These are phyloP conservation scores for Podila epigama DNA, from an alignment of 192 early-diverging fungal genomes.

Conservation along the genomic window DNA sequence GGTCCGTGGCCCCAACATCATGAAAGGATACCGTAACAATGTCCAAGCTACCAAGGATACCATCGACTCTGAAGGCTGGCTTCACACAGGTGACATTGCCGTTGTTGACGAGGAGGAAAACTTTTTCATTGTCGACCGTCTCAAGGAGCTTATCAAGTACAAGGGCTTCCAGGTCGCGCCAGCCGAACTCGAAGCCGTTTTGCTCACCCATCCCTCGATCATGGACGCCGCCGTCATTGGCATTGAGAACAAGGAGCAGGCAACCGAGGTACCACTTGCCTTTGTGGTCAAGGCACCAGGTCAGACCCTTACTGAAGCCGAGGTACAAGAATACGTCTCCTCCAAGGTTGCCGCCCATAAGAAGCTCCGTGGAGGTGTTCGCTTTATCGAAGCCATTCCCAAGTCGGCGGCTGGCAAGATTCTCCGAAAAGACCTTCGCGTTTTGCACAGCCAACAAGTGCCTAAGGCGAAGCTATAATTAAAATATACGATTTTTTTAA, in stretches of 20 bases:
- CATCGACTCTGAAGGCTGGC: slow-evolving; percentile 78
- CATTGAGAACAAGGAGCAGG: slow-evolving; percentile 66
- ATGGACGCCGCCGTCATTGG: slow-evolving; percentile 76
- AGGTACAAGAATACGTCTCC: slow-evolving; percentile 63
- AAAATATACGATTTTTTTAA: no score
- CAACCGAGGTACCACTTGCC: slow-evolving; percentile 80
- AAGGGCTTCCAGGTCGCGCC: slow-evolving; percentile 86
- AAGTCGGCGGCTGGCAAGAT: slow-evolving; percentile 87
- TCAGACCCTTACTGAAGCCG: slow-evolving; percentile 46
- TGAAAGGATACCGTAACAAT: slow-evolving; percentile 90
- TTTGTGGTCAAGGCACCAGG: slow-evolving; percentile 71
- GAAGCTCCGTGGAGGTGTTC: slow-evolving; percentile 79
- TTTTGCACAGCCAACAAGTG: background rate
- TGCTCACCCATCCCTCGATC: slow-evolving; percentile 75
- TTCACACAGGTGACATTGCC: slow-evolving; percentile 88
- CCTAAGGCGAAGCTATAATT: slow-evolving; percentile 34
- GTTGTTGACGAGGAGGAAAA: slow-evolving; percentile 67
- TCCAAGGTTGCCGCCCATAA: slow-evolving; percentile 76
- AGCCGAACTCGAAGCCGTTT: slow-evolving; percentile 82
- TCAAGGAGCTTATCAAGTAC: slow-evolving; percentile 95
- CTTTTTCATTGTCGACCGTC: slow-evolving; percentile 74
- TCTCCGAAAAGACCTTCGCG: slow-evolving; percentile 74
- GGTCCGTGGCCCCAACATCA: slow-evolving; percentile 87
- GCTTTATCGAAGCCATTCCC: slow-evolving; percentile 74
- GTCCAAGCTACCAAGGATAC: slow-evolving; percentile 72